Conservation (phyloP, 257 asterid genomes). For the Orobanche coerulescens region DNA sequence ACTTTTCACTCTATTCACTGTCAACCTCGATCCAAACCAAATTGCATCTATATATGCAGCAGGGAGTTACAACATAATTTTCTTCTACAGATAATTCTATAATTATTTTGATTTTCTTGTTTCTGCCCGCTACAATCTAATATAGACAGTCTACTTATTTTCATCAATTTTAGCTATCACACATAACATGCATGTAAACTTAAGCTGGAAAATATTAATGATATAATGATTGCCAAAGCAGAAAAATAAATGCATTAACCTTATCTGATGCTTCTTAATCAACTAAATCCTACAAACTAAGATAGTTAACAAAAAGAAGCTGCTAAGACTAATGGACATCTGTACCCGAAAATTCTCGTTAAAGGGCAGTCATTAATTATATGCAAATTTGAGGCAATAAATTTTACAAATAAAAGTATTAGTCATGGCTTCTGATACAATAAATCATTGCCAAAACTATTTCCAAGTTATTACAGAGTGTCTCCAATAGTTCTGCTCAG, state of each 20-base stretch:
- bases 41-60: neutral
- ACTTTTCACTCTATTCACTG: neutral
- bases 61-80: neutral
- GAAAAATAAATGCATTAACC: neutral
- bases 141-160: neutral
- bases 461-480: neutral
- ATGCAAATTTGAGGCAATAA: neutral
- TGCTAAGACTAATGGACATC: neutral
- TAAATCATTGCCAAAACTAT: neutral
- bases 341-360: neutral
- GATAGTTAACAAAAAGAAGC: neutral
- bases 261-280: neutral
- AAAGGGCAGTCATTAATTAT: neutral
- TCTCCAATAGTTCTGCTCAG: neutral
- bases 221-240: neutral
- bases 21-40: neutral
- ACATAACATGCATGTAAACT: no score
- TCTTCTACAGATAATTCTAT: neutral
- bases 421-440: neutral
- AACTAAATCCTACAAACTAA: neutral
- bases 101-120: neutral
- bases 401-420: neutral
- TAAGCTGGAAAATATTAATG: neutral
- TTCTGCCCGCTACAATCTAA: neutral
- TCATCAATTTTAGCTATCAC: neutral